Conservation (phyloP, 163 green algal genomes). For the Chlorella variabilis region DNA sequence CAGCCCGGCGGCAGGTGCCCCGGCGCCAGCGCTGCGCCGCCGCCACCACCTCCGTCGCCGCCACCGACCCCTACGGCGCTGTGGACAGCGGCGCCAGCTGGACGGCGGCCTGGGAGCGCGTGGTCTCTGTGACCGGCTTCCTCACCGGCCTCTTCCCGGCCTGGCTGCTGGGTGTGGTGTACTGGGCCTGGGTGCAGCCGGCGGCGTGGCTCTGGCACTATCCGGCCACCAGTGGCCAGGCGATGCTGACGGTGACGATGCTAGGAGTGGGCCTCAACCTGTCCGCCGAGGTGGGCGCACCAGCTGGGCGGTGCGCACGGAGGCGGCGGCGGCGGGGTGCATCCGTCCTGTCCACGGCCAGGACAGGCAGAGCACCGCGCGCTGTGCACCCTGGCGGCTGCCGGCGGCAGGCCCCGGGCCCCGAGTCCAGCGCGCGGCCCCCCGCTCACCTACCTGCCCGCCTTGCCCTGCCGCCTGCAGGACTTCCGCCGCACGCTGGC, state of each 20-base stretch:
- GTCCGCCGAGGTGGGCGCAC: not conserved
- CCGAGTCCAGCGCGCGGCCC: too few species aligned
- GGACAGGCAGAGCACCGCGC: too few species aligned
- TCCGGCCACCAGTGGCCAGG: not conserved
- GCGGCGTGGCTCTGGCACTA: not conserved
- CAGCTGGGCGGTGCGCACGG: not conserved
- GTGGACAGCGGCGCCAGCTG: not conserved
- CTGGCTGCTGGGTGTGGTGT: conserved; percentile 8
- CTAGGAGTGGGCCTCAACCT: conserved; percentile 18
- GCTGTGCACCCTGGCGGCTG: too few species aligned
- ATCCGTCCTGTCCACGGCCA: too few species aligned
- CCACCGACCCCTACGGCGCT: not conserved
- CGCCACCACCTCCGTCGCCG: not conserved
- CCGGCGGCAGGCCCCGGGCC: too few species aligned
- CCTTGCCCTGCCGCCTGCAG: conserved; percentile 23
- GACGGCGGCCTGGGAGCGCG: not conserved
- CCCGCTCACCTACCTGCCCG: too few species aligned
- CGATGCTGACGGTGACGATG: not conserved
- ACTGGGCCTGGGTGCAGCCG: conserved; percentile 6
- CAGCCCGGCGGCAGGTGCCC: too few species aligned
- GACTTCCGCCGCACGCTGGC: conserved; percentile 52
- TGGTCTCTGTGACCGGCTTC: not conserved
- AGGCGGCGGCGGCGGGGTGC: not conserved
- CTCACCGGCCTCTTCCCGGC: conserved; percentile 6
- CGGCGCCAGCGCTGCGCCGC: too few species aligned